These are phyloP conservation scores for Phytomonas francai DNA, from an alignment of 208 protist species.

Conservation along the genomic window DNA sequence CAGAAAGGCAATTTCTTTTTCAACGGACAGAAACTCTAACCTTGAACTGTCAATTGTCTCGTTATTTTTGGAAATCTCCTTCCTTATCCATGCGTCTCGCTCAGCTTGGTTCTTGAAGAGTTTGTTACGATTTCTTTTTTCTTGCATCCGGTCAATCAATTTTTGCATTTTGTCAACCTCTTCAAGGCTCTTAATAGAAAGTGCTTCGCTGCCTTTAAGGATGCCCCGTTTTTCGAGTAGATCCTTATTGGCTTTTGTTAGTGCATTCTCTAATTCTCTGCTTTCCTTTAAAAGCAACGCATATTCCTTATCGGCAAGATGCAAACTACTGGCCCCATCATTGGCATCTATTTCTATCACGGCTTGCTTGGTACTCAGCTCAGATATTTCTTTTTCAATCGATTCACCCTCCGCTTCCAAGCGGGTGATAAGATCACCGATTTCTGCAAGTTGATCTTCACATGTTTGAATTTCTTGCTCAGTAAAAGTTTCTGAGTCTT, in stretches of 20 bases:
- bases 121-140: constrained; percentile 79
- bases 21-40: constrained; percentile 32
- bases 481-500: constrained; percentile 25
- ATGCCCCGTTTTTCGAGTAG: constrained; percentile 27
- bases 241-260: constrained; percentile 21
- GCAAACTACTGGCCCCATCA: constrained; percentile 30
- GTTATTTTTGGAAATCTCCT: constrained; percentile 77
- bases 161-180: constrained; percentile 39
- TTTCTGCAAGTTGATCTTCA: constrained; percentile 29
- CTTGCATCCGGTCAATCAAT: constrained; percentile 72
- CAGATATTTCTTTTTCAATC: constrained; percentile 49
- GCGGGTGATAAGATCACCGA: constrained; percentile 27
- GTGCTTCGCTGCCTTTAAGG: constrained; percentile 21
- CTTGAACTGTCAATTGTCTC: constrained; percentile 32
- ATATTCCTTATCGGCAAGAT: constrained; percentile 36
- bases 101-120: constrained; percentile 89
- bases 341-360: constrained; percentile 57
- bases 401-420: constrained; percentile 45
- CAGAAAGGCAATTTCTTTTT: constrained; percentile 25
- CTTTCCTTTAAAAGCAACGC: constrained; percentile 47
- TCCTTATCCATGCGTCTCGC: constrained; percentile 81
- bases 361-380: constrained; percentile 48
- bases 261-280: constrained; percentile 32
- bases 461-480: constrained; percentile 37
- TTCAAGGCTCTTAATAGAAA: constrained; percentile 24